phyloP scores from a whole-genome alignment of 345 rosid species.

The Fremontodendron californicum region DNA sequence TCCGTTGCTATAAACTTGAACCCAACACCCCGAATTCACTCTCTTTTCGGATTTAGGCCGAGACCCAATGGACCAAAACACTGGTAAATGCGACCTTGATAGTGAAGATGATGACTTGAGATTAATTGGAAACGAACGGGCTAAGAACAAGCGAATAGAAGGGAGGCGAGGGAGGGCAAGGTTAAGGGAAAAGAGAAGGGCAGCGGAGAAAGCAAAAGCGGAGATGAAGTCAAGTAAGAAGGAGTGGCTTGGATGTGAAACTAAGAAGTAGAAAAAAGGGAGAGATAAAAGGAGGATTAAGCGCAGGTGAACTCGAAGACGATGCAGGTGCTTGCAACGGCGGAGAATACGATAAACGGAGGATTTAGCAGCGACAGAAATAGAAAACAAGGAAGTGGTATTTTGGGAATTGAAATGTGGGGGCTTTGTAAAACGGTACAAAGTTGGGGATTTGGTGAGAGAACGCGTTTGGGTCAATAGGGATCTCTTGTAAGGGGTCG shows the following conservation, averaged over 20 bases:
- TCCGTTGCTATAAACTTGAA: too few relatives aligned
- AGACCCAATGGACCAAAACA: constrained; percentile 91
- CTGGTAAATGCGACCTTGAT: constrained; percentile 51
- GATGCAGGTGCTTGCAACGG: constrained; percentile 43
- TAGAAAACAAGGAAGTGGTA: constrained; percentile 28
- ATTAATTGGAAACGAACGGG: constrained; percentile 74
- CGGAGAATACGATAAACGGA: constrained; percentile 45
- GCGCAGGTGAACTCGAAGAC: constrained; percentile 53
- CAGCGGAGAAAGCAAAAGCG: constrained; percentile 79
- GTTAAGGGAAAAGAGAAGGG: constrained; percentile 63
- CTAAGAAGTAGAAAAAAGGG: constrained; percentile 69
- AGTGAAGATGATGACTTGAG: constrained; percentile 30
- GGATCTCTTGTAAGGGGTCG: constrained; percentile 65
- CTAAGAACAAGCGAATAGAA: constrained; percentile 64
- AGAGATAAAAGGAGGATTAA: constrained; percentile 59
- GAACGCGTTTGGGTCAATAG: constrained; percentile 44
- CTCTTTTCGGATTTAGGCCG: constrained; percentile 57
- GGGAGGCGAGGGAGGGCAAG: constrained; percentile 79
- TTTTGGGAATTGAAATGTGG: constrained; percentile 17
- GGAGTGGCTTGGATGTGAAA: constrained; percentile 76
- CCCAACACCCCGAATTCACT: too few relatives aligned
- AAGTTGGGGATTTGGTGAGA: constrained; percentile 49
- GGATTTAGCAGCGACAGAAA: constrained; percentile 45
- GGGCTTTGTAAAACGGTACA: constrained; percentile 40
- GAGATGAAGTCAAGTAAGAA: constrained; percentile 76